Evolutionary conservation across 2,329 filamentous ascomycete species (phyloP), one percentile per base, ranked within the genome.

Genomic region (Fusarium sp.): DNA sequence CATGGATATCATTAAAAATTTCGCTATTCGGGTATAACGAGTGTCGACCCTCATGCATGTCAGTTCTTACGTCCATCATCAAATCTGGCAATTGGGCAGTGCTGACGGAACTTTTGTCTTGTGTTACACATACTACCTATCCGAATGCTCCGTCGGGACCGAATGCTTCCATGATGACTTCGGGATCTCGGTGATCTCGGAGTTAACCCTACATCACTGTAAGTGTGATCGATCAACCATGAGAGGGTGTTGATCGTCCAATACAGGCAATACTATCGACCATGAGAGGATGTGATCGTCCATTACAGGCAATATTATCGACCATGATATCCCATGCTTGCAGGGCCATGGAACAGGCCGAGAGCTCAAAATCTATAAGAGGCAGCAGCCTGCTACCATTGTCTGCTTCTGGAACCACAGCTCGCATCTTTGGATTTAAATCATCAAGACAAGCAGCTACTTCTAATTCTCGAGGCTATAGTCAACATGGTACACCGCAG

Each of bases 41-140:
- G 34, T 3, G 18, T 55, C 26, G 15, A 17, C 24, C 15, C 20
- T 55, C 34, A 41, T 18, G 24, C 51, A 30, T 30, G 34, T 30
- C 51, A 55, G 24, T 55, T 28, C 34, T 55, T 41, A 30, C 18
- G 41, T 26, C 41, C 38, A 48, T n/a, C 20, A 32, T 32, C 10
- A 7, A 26, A 30, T 34, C n/a, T 26, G 14, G 5, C 13, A 32
- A 34, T 12, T 32, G 20, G 30, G 41, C 7, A 48, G 30, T 18
- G 55, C 34, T 65, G 58, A 62, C 38, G 38, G 47, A 26, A 66
- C 60, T 47, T 66, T 66, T 65, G 59, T 52, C 11, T 15, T 12
- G 18, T 22, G 55, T 58, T 18, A 58, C 41, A 24, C n/a, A 36
- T 36, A 18, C 41, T 48, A 7, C 55, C 11, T 28, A 36, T 24